These are phyloP conservation scores for Setaria italica DNA, from an alignment of 202 grass and related monocot species.

Conservation along the genomic window DNA sequence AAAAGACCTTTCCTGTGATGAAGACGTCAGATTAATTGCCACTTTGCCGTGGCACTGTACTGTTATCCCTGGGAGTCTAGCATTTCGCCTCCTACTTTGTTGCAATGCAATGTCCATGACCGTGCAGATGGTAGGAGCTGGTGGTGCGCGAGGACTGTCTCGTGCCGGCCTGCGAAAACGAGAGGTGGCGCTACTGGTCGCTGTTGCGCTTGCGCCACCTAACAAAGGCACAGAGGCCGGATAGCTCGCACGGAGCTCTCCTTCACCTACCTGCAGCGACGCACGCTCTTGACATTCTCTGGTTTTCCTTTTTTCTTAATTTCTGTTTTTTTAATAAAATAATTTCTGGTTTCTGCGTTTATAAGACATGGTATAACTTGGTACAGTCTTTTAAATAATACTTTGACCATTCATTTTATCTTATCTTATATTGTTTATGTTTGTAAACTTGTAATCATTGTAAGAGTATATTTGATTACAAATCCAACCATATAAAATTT, in stretches of 20 bases:
- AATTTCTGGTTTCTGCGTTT: no score
- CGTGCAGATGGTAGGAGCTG: not conserved
- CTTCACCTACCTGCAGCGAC: not conserved
- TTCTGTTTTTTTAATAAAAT: no score
- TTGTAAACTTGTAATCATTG: no score
- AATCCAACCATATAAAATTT: no score
- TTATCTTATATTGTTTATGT: no score
- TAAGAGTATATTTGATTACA: no score
- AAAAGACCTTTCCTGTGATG: not conserved
- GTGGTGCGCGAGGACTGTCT: not conserved
- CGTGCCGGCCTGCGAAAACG: not conserved
- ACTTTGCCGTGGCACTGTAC: no score
- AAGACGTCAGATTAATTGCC: not conserved
- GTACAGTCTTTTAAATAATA: no score
- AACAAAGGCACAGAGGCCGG: not conserved
- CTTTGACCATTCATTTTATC: no score
- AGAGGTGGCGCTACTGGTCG: not conserved
- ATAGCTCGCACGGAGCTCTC: conserved; percentile 12
- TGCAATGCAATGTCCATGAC: no score
- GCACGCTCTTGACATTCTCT: not conserved
- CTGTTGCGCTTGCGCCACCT: not conserved
- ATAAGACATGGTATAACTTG: no score
- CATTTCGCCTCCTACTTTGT: not conserved
- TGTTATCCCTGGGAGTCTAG: not conserved
- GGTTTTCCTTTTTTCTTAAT: not conserved